A percentile compares a stretch with the other conserved stretches of the same genome.
These are phyloP conservation scores for Delonix regia DNA, from an alignment of 306 rosid genomes.

Conservation along the genomic window DNA sequence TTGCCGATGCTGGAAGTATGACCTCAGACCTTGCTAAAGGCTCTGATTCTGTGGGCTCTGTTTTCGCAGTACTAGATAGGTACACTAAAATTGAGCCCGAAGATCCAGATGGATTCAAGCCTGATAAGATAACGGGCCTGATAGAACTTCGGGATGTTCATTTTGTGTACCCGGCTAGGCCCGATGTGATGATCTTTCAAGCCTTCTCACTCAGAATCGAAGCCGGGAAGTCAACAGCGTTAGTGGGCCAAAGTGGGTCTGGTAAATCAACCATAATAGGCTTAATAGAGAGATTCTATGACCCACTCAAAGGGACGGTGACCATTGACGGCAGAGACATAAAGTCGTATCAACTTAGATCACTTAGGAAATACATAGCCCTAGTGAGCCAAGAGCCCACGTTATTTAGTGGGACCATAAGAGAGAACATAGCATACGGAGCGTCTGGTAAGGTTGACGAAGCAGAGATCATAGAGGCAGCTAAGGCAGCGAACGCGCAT, in stretches of 20 bases:
- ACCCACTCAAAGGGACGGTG: constrained; percentile 47
- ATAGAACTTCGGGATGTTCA: constrained; percentile 42
- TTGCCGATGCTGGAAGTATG: constrained; percentile 84
- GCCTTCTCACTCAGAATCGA: constrained; percentile 42
- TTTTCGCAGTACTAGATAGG: constrained; percentile 43
- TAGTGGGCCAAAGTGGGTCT: constrained; percentile 58
- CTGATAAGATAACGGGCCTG: constrained; percentile 33
- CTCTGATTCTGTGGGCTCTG: constrained; percentile 32
- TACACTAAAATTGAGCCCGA: constrained; percentile 38
- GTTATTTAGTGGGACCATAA: constrained; percentile 52
- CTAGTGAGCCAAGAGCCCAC: constrained; percentile 74
- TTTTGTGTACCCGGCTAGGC: constrained; percentile 57
- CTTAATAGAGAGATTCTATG: constrained; percentile 59
- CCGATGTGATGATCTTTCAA: constrained; percentile 44
- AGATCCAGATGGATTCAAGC: constrained; percentile 13
- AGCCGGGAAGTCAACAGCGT: constrained; percentile 52
- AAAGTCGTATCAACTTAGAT: constrained; percentile 44
- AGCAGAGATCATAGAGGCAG: constrained; percentile 51
- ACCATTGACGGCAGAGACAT: constrained; percentile 42
- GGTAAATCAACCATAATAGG: constrained; percentile 62
- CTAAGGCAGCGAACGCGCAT: constrained; percentile 56
- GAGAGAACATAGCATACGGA: constrained; percentile 57
- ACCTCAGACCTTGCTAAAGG: constrained; percentile 52
- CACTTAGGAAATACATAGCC: constrained; percentile 53
- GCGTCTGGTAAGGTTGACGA: constrained; percentile 28